Evolutionary conservation across 2,329 filamentous ascomycete species (phyloP), one percentile per base, ranked within the genome.

Genomic region (Allantophomopsis cytisporea): DNA sequence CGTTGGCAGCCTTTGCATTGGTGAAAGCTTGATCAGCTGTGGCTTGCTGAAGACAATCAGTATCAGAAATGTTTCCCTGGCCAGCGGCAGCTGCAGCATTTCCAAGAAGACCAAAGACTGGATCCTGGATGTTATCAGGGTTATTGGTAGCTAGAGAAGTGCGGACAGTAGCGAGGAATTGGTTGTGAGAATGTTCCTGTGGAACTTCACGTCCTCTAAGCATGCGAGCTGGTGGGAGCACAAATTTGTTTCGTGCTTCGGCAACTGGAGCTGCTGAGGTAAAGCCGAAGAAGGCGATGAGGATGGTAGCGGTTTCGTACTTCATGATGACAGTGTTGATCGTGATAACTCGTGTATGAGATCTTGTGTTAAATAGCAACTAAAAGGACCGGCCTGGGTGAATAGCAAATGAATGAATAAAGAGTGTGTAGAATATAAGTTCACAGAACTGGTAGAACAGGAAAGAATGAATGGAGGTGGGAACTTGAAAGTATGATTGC

Each of bases 1-100:
- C 66, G 23, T 61, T 63, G 37, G 65, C 65, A 0, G 62, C 69
- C 53, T 76, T 75, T 33, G 71, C 69, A 47, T 76, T 75, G 51
- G 69, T 74, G 55, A 76, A 76, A 38, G 73, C 73, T 54, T 69
- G 69, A 57, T 76, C 72, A 35, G 73, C 73, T 13, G 63, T 63
- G 37, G 62, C 64, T 61, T 73, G 70, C 53, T 76, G 72, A 36
- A 76, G 65, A 51, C 73, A 77, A 56, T 75, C 69, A 41, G 67
- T 55, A 51, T 76, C 64, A 21, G 56, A 56, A 45, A 71, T 68
- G 34, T 55, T 53, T 38, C 67, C 67, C 37, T 61, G 50, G n/a
- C 71, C 71, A 1, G 52, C 50, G 3, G 60, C 56, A 0, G 66
- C 71, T 2, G 72, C 67, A 6, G 59, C 63, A 42, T 67, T 62